A percentile compares a stretch with the other conserved stretches of the same genome.
Evolutionary conservation across 2,329 filamentous ascomycete species (phyloP).

Genomic region (Venturia effusa): DNA sequence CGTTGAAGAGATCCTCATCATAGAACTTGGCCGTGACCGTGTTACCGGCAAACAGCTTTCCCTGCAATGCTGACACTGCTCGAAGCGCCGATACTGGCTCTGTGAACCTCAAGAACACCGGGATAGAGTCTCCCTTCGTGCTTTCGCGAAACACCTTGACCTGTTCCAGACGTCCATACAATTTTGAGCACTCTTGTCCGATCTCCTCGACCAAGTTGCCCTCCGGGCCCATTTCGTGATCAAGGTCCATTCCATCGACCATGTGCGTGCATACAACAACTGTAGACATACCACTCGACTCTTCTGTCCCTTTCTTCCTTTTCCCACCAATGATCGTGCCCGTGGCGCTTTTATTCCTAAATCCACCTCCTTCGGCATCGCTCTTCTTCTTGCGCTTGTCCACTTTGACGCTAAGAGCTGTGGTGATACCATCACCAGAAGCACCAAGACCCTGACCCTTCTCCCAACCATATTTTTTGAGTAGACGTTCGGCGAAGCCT

Average conservation of each 20-base stretch:
- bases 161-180: conserved; percentile 77
- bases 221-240: conserved; percentile 58
- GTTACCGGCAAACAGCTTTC: conserved; percentile 81
- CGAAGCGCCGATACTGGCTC: conserved; percentile 73
- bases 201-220: conserved; percentile 79
- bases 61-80: conserved; percentile 81
- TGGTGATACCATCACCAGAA: conserved; percentile 69
- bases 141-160: conserved; percentile 59
- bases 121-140: conserved; percentile 30
- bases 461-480: conserved; percentile 90
- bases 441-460: conserved; percentile 82
- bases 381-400: conserved; percentile 73
- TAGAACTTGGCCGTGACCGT: conserved; percentile 74
- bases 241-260: conserved; percentile 74
- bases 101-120: conserved; percentile 91
- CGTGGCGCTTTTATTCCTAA: conserved; percentile 55
- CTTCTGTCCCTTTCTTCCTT: conserved; percentile 35
- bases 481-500: conserved; percentile 76
- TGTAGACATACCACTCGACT: conserved; percentile 51
- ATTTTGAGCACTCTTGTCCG: conserved; percentile 76
- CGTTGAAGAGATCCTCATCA: conserved; percentile 65
- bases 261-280: conserved; percentile 78
- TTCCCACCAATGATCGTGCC: conserved; percentile 75
- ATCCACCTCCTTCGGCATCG: conserved; percentile 70
- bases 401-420: conserved; percentile 72